phyloP scores from a whole-genome alignment of 768 basidiomycete species.

The Trametopsis cervina region DNA sequence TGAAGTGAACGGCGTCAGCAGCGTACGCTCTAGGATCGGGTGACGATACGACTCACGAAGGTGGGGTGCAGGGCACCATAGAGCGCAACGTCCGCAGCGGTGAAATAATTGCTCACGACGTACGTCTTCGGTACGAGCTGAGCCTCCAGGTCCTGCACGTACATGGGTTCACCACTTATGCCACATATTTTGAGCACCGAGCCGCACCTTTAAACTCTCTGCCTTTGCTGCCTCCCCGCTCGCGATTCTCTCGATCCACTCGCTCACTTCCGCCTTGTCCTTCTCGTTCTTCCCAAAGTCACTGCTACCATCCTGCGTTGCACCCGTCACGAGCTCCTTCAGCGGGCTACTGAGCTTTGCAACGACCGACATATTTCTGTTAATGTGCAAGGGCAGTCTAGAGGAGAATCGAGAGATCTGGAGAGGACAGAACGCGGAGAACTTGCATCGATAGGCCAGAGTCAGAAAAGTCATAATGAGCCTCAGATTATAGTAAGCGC shows the following conservation, averaged over 20 bases:
- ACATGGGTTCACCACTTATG: conserved; percentile 3
- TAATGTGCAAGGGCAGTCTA: background rate
- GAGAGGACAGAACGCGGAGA: background rate
- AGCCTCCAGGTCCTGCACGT: conserved; percentile 58
- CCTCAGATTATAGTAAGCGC: background rate
- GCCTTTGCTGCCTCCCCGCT: conserved; percentile 40
- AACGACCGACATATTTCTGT: conserved; percentile 23
- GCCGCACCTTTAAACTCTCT: conserved; percentile 44
- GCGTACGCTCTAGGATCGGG: too few relatives aligned
- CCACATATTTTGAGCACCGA: background rate
- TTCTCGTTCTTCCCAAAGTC: conserved; percentile 48
- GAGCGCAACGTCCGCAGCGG: conserved; percentile 85
- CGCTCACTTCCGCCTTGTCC: conserved; percentile 55
- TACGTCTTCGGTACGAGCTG: conserved; percentile 76
- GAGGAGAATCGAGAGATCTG: background rate
- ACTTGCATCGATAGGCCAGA: background rate
- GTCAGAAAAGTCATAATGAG: background rate
- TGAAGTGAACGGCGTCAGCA: conserved; percentile 26
- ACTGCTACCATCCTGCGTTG: conserved; percentile 34
- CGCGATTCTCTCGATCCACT: conserved; percentile 65
- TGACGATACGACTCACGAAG: conserved; percentile 44
- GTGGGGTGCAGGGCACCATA: conserved; percentile 85
- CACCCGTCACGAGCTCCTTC: conserved; percentile 43
- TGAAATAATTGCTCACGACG: conserved; percentile 75
- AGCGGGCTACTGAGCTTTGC: conserved; percentile 23